Evolutionary conservation across 2,329 filamentous ascomycete species (phyloP), one percentile per base, ranked within the genome.

Genomic region (Neophaeococcomyces mojaviensis): DNA sequence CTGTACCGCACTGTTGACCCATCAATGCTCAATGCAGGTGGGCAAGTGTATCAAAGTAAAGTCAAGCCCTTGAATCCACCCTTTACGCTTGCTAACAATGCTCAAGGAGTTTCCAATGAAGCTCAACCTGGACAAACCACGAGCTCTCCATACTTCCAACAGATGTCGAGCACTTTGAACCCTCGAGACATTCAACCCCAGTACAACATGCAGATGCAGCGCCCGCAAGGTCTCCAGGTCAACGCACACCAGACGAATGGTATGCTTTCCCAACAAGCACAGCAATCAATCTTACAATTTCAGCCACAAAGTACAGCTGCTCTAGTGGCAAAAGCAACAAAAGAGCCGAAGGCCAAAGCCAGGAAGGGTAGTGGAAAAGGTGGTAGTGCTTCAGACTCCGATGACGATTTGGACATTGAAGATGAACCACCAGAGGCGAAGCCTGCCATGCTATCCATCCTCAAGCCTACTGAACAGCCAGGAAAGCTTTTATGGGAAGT

Each of bases 371-470:
- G 28, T 13, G 53, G 54, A 36, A 18, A 46, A 15, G 53, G 49
- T 31, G 55, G 44, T 8, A 49, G 51, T 16, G 26, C 47, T 6
- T 67, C 66, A 9, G 68, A 62, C 40, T 73, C 73, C 3, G 65
- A 64, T 13, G 54, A 77, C 51, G 63, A 67, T 32, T 74, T 74
- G 1, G 64, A 68, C 16, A 67, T 74, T 44, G 76, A 78, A 44
- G 64, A 69, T 44, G 65, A 67, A 16, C 69, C 73, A 12, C 68
- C 72, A 28, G 76, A 80, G 49, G 64, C 68, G 13, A 77, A 74
- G 13, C 79, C 79, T 18, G 61, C 81, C 6, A 74, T 78, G 9
- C 55, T 66, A 16, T 64, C 64, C 47, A 68, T 77, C 20, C 74
- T 78, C 8, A 68, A 65, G 31, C 73, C 76, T 37, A 69, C 73